Base-by-base conservation (phyloP, 2,329 filamentous ascomycete genomes). In the Talaromyces sp. region DNA sequence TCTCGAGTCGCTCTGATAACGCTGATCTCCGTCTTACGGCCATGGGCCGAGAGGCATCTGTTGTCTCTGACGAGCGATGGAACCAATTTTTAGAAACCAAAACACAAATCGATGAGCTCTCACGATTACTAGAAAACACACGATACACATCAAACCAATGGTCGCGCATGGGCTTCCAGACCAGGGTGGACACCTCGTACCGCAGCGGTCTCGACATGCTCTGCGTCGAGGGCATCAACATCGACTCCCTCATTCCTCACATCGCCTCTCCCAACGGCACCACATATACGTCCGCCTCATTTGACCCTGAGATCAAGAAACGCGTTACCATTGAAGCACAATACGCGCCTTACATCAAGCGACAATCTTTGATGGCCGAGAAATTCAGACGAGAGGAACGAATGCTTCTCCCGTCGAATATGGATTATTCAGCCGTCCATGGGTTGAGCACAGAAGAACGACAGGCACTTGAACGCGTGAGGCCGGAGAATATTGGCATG, bases 1-100 rank as follows among this genome's bases (percentile, higher is more conserved):
- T 99, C 85, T 92, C 90, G 50, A 88, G 92, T 2, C 90, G 95
- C 68, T 90, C 95, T 54, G 95, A 99, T 80, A 99, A 99, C 74
- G 95, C 95, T 41, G 95, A 99, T 78, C 78, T 90, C 5, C 89
- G 95, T 2, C 86, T 99, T 35, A 98, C 95, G 0, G 83, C 85
- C 35, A 89, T 89, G 75, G 95, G 92, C 10, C 88, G 89, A 64
- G 80, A 84, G 15, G 91, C 89, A 71, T 93, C 94, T 59, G 86
- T 95, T 19, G 88, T 99, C 2, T 83, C 87, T n/a, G 89, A 96
- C 71, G 78, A 79, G 67, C 89, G 95, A 57, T 99, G 95, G 95
- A 73, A 76, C 2, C 81, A 81, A 19, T 96, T 91, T 79, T 79
- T 78, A 9, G 84, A 89, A 62, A 88, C 91, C 59, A 85, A 86